These are phyloP conservation scores for Clavariopsis aquatica DNA, from an alignment of 495 filamentous ascomycete species.

Conservation along the genomic window DNA sequence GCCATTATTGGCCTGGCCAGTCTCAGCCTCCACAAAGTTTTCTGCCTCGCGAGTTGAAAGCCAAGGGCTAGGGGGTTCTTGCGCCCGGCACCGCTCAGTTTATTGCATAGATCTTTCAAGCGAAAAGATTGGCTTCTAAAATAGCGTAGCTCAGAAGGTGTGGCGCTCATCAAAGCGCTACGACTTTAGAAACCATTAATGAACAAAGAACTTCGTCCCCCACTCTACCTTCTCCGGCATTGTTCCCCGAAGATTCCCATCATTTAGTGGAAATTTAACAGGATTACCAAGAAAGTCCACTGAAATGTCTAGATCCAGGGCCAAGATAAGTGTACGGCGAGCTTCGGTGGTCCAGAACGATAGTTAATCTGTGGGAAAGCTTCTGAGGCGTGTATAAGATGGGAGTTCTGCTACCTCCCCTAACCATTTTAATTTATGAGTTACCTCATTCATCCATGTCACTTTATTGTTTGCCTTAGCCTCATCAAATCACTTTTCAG, in stretches of 20 bases:
- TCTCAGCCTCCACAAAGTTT: not conserved
- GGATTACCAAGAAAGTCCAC: not conserved
- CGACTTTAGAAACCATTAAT: constrained; percentile 3
- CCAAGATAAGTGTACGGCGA: constrained; percentile 13
- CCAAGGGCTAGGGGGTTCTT: not conserved
- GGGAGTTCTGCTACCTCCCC: not conserved
- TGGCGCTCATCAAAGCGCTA: not conserved
- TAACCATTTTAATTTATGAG: not conserved
- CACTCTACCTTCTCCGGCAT: not conserved
- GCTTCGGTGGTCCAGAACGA: not conserved
- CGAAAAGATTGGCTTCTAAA: not conserved
- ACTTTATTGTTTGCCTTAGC: not conserved
- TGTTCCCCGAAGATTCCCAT: not conserved
- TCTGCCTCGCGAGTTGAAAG: not conserved
- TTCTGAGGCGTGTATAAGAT: constrained; percentile 4
- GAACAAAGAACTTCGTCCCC: not conserved
- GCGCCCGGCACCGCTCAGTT: not conserved
- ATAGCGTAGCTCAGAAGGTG: not conserved
- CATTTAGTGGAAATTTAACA: not conserved
- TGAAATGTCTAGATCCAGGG: not conserved
- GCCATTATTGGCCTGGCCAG: not conserved
- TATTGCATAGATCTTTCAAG: not conserved
- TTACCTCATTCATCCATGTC: not conserved
- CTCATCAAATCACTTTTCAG: not conserved
- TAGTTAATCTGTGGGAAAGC: not conserved